Percentiles rank a stretch among this genome's conserved stretches.
phyloP scores from a whole-genome alignment of 2,329 filamentous ascomycete species.

The Sarocladium strictum region DNA sequence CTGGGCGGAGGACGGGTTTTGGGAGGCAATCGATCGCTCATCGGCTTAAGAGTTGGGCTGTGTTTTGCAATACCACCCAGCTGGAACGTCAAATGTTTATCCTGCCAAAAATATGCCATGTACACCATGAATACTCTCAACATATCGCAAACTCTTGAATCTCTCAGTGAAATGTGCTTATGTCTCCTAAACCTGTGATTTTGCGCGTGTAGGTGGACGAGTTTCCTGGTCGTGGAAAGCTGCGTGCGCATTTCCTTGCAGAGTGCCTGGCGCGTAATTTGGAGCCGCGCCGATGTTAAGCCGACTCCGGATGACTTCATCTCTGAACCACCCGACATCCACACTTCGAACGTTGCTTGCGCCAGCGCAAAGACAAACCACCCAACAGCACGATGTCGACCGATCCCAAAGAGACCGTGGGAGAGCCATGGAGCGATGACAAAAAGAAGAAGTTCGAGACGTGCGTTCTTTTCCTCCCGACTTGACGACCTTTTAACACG shows the following conservation, averaged over 20 bases:
- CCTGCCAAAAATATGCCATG: too few relatives aligned
- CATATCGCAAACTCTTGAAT: too few relatives aligned
- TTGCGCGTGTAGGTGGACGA: too few relatives aligned
- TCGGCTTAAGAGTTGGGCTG: not conserved
- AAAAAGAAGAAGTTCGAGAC: conserved; percentile 59
- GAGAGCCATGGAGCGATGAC: conserved; percentile 50
- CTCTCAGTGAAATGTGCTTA: too few relatives aligned
- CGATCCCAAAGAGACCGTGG: conserved; percentile 4
- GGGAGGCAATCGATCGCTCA: conserved; percentile 12
- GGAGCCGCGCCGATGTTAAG: conserved; percentile 7
- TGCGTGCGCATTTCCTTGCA: too few relatives aligned
- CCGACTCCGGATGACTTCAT: conserved; percentile 10
- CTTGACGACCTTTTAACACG: not conserved
- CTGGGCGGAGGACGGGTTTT: conserved; percentile 22
- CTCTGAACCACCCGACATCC: not conserved
- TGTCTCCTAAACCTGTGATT: too few relatives aligned
- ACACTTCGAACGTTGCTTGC: not conserved
- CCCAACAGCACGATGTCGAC: not conserved
- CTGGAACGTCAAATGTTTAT: too few relatives aligned
- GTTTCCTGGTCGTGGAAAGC: too few relatives aligned
- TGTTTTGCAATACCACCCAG: too few relatives aligned
- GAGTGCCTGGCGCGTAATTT: too few relatives aligned
- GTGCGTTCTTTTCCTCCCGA: conserved; percentile 32
- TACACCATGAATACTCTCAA: too few relatives aligned
- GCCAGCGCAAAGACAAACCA: not conserved